Evolutionary conservation across 495 filamentous ascomycete species (phyloP).

Genomic region (Antarctomyces pellizariae): DNA sequence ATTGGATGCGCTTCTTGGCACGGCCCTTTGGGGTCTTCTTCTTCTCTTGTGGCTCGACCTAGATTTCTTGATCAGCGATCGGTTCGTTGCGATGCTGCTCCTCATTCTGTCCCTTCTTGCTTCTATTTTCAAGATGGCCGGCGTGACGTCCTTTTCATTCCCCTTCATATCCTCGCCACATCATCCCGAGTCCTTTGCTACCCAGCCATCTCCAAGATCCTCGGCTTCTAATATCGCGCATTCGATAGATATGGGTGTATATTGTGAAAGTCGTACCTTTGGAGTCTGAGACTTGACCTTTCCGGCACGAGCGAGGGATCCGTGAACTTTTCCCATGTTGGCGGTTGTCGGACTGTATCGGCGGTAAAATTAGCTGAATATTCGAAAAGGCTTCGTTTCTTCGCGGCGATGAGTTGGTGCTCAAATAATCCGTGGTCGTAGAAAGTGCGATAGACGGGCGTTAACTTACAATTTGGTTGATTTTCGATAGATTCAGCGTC

Average conservation of each 20-base stretch:
- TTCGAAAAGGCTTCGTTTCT: no score
- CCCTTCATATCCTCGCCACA: background rate
- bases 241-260: slow-evolving; percentile 6
- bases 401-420: no score
- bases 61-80: slow-evolving; percentile 3
- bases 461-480: no score
- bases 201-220: background rate
- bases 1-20: slow-evolving; percentile 90
- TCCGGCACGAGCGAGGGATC: slow-evolving; percentile 88
- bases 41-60: slow-evolving; percentile 84
- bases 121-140: no score
- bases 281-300: slow-evolving; percentile 87
- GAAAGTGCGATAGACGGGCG: no score
- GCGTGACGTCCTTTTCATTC: no score
- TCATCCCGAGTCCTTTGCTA: background rate
- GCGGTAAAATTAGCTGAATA: no score
- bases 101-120: background rate
- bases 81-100: slow-evolving; percentile 3
- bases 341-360: no score
- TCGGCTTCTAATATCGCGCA: slow-evolving; percentile 2
- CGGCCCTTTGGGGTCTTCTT: slow-evolving; percentile 90
- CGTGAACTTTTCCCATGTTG: slow-evolving; percentile 82
- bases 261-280: slow-evolving; percentile 33
- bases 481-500: no score
- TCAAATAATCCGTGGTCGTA: no score